These are phyloP conservation scores for Przewalskia tangutica DNA, from an alignment of 257 asterid genomes.

Conservation along the genomic window DNA sequence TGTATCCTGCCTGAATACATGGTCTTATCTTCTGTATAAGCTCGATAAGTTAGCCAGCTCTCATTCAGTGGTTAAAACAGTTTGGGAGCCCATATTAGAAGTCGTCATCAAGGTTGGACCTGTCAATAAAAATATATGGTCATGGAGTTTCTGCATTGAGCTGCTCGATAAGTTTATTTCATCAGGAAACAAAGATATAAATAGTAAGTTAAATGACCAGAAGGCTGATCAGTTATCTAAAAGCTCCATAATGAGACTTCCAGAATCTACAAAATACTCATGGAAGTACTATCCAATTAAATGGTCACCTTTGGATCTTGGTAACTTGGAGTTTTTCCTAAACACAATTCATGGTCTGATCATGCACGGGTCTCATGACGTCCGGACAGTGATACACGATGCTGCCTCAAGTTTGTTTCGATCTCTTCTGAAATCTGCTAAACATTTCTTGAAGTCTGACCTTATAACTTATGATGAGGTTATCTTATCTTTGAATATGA, in stretches of 20 bases:
- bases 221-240: slow-evolving; percentile 16
- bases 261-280: slow-evolving; percentile 28
- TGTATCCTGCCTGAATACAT: slow-evolving; percentile 63
- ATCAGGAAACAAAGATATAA: slow-evolving; percentile 28
- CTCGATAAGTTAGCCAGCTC: slow-evolving; percentile 43
- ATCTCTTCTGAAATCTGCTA: slow-evolving; percentile 51
- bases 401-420: slow-evolving; percentile 48
- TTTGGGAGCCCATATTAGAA: slow-evolving; percentile 63
- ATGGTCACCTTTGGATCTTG: slow-evolving; percentile 51
- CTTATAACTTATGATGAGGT: slow-evolving; percentile 42
- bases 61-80: slow-evolving; percentile 32
- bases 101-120: slow-evolving; percentile 49
- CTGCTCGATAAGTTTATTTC: slow-evolving; percentile 44
- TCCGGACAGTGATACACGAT: slow-evolving; percentile 22
- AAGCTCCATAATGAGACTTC: slow-evolving; percentile 14
- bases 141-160: slow-evolving; percentile 52
- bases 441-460: slow-evolving; percentile 25
- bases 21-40: slow-evolving; percentile 78
- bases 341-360: slow-evolving; percentile 39
- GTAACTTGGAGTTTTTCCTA: slow-evolving; percentile 50
- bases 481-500: slow-evolving; percentile 43
- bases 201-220: slow-evolving; percentile 18
- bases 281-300: slow-evolving; percentile 43
- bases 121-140: slow-evolving; percentile 37
- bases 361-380: slow-evolving; percentile 38